Evolutionary conservation across 805 yeast species (phyloP), one percentile per base, ranked within the genome.

Genomic region (Wickerhamomyces queroliae): DNA sequence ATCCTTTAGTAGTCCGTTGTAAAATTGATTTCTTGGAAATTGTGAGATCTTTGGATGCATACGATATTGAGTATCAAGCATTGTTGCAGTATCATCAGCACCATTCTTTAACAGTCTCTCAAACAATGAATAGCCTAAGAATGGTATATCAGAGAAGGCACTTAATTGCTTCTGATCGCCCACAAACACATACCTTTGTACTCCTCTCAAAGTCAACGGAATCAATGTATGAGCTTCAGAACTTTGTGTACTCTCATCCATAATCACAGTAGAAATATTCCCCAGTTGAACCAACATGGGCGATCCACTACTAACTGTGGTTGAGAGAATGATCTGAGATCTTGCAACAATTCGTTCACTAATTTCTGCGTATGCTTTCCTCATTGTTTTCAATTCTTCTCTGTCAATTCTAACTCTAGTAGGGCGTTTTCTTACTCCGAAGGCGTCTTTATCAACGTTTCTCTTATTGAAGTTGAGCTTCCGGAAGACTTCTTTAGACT

Each of bases 211-310:
- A 6, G 85, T 78, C 43, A 83, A 62, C 10, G 89, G 89, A 40
- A 83, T 83, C 46, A 83, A 64, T 0, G 87, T 77, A 1, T 78
- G 67, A 6, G 87, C 83, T 47, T 83, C 90, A 0, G 87, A 77
- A 0, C 89, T 78, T 49, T 82, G 89, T 0, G 89, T 82, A 4
- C 85, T 74, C 61, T 83, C 89, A 63, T 83, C 89, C 83, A 82
- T 78, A 24, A 82, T 80, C 5, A 83, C 83, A 13, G 76, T 80
- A 0, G 83, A 83, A 3, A 79, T 78, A 1, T 87, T 87, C 27
- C 67, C 64, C 9, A 80, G 62, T 12, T 72, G 65, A 48, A 78
- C 80, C 47, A 82, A 61, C 47, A 74, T 77, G 30, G 75, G 70
- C 2, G 84, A 83, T 37, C 87, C 88, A 8, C 86, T 80, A 28